Percentiles rank a stretch among this genome's conserved stretches.
These are phyloP conservation scores for Venturia effusa DNA, from an alignment of 2,329 filamentous ascomycete species.

Conservation along the genomic window DNA sequence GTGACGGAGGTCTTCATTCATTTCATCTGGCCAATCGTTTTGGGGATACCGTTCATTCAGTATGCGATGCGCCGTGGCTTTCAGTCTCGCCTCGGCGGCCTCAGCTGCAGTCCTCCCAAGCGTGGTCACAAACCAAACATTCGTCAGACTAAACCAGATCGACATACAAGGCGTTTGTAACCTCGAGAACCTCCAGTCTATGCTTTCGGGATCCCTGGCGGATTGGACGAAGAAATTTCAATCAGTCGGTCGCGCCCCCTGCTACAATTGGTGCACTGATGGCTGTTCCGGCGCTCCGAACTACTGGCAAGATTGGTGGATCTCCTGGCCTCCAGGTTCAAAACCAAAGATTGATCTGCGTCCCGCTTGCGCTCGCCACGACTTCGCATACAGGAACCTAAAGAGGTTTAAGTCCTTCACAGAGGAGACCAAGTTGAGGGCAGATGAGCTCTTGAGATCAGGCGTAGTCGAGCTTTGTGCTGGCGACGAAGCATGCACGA, in stretches of 20 bases:
- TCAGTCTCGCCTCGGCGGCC: neutral
- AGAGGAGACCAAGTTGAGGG: neutral
- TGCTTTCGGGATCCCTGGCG: neutral
- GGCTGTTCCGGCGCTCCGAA: neutral
- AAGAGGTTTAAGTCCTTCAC: conserved; percentile 7
- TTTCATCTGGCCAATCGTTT: neutral
- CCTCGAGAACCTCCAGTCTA: neutral
- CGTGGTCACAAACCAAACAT: neutral
- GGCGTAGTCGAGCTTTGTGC: conserved; percentile 8
- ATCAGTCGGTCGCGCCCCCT: neutral
- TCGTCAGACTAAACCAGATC: neutral
- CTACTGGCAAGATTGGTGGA: neutral
- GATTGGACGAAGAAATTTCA: neutral
- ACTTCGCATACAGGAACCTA: conserved; percentile 13
- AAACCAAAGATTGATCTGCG: conserved; percentile 6
- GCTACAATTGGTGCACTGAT: conserved; percentile 8
- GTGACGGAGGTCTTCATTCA: neutral
- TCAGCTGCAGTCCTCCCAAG: neutral
- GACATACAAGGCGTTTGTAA: neutral
- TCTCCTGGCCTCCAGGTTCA: neutral
- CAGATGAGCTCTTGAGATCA: conserved; percentile 7
- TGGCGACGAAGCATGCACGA: neutral
- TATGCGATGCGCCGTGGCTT: neutral
- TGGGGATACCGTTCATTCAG: neutral
- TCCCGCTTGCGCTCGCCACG: conserved; percentile 13